Percentiles rank a stretch among this genome's conserved stretches.
Conservation (phyloP, 306 rosid genomes). For the Benincasa hispida region DNA sequence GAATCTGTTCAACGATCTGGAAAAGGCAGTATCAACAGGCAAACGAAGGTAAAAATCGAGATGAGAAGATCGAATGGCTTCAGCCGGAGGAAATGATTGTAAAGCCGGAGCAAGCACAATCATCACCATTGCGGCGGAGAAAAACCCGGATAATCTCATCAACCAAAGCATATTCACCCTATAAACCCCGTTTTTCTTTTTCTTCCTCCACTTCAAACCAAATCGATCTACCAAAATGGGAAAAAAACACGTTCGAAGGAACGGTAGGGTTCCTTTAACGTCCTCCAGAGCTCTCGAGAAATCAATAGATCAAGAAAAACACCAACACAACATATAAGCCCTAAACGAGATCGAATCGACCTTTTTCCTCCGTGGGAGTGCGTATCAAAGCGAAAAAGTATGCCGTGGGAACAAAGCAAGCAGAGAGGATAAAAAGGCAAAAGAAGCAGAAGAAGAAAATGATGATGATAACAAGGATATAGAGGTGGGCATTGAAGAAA, state of each 20-base stretch:
- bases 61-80: constrained; percentile 45
- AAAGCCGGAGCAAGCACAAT: constrained; percentile 45
- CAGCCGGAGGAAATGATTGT: constrained; percentile 50
- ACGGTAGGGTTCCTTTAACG: constrained; percentile 23
- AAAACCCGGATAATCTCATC: constrained; percentile 29
- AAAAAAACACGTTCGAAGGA: neutral
- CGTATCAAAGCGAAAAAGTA: constrained; percentile 17
- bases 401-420: constrained; percentile 32
- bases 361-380: constrained; percentile 1
- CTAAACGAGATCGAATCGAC: constrained; percentile 10
- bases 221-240: constrained; percentile 15
- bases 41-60: constrained; percentile 18
- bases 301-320: neutral
- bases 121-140: constrained; percentile 42
- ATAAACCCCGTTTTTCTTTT: constrained; percentile 12
- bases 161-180: constrained; percentile 27
- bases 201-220: constrained; percentile 14
- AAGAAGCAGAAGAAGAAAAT: constrained; percentile 19
- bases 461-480: neutral
- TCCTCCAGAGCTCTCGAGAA: constrained; percentile 11
- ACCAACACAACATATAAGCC: neutral
- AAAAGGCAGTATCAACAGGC: constrained; percentile 7
- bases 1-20: constrained; percentile 15
- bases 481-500: constrained; percentile 11
- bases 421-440: constrained; percentile 4